Conservation (phyloP, 2,329 filamentous ascomycete genomes). For the Coniochaeta sp. region DNA sequence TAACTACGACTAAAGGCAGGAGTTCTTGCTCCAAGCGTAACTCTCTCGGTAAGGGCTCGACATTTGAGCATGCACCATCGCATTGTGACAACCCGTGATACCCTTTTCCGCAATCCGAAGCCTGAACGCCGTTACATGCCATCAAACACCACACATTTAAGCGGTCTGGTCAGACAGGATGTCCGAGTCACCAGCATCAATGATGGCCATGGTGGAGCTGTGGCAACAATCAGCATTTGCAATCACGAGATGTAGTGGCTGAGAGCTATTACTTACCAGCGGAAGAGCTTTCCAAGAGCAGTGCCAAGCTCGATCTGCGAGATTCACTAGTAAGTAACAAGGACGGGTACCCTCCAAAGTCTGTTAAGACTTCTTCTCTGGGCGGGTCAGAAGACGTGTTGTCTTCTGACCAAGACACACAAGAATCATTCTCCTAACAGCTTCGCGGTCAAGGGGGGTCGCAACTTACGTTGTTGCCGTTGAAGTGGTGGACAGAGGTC, state of each 20-base stretch:
- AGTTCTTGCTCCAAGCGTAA: not conserved
- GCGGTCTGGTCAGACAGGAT: slow-evolving; percentile 75
- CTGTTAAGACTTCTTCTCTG: slow-evolving; percentile 83
- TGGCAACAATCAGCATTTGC: not conserved
- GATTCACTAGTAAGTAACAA: slow-evolving; percentile 35
- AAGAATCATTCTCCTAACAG: slow-evolving; percentile 6
- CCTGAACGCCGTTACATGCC: slow-evolving; percentile 35
- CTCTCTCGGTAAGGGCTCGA: not conserved
- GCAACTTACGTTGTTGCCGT: slow-evolving; percentile 95
- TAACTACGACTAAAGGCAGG: not conserved
- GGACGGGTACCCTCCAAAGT: slow-evolving; percentile 78
- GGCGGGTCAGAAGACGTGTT: slow-evolving; percentile 43
- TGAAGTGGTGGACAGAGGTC: slow-evolving; percentile 95
- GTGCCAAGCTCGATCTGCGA: slow-evolving; percentile 93
- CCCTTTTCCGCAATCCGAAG: slow-evolving; percentile 14
- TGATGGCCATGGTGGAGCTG: slow-evolving; percentile 83
- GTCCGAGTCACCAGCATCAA: slow-evolving; percentile 97
- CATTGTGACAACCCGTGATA: slow-evolving; percentile 5
- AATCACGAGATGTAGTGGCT: not conserved
- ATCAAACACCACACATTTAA: slow-evolving; percentile 30
- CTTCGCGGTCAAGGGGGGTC: slow-evolving; percentile 12
- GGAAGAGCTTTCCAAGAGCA: slow-evolving; percentile 96
- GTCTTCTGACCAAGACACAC: slow-evolving; percentile 5
- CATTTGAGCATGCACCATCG: not conserved
- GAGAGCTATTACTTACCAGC: slow-evolving; percentile 7